Evolutionary conservation across 1,139 yeast genomes (phyloP), one percentile per base, ranked within the genome.

Genomic region (Trichomonascaceae sp.): DNA sequence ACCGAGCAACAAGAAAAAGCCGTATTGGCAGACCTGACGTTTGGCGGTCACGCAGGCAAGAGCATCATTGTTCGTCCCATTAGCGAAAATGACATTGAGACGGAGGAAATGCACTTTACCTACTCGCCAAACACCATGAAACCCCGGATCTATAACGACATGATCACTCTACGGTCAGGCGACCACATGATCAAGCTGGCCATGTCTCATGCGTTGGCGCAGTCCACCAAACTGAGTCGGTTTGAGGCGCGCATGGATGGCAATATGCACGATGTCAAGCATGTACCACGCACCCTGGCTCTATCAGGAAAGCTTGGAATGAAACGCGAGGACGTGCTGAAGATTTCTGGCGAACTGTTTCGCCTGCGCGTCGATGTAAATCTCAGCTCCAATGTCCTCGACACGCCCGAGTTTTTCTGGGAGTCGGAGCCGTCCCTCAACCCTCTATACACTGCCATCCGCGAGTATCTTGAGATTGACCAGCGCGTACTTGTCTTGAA

Each of bases 361-460:
- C 87, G 85, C 47, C 57, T 89, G 22, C 64, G 98, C 31, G 95
- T 87, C 5, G 98, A 89, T 56, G 97, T 89, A 3, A 89, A 89
- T 52, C 62, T 89, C 37, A 78, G 92, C 4, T 81, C 95, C 11
- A 82, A 85, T 40, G 87, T 89, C 16, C 64, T 89, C 37, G 98
- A 89, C 51, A 85, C 95, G 0, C 98, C 98, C 0, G 94, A 82
- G 39, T 85, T 84, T 50, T 89, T 89, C 55, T 89, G 98, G 98
- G 81, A 89, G 17, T 73, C 79, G 41, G 98, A 89, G 56, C 98
- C 98, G 3, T 87, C 94, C 26, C 67, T 89, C 43, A 93, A 87
- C 53, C 97, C 97, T 2, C 62, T 89, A 32, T 89, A 89, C 55
- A 68, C 71, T 26, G 97, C 96, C 0, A 79, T 87, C 38, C 61